Percentiles rank a stretch among this genome's conserved stretches.
Conservation (phyloP, 169 alveolate species). For the Plasmodium fragile region DNA sequence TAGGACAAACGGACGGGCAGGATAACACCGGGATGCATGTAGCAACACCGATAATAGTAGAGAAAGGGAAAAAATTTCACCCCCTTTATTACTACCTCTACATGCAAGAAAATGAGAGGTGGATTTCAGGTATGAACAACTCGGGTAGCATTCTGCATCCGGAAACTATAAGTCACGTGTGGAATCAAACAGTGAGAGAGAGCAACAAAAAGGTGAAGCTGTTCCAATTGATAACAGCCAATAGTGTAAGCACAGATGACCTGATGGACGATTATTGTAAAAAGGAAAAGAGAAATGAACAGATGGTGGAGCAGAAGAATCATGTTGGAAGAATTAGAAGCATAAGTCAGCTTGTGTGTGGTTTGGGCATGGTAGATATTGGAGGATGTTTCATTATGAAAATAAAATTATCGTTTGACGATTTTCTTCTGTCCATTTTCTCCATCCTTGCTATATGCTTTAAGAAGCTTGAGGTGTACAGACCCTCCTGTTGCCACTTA, state of each 20-base stretch:
- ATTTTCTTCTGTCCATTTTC: constrained; percentile 54
- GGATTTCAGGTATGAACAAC: constrained; percentile 70
- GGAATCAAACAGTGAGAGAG: constrained; percentile 74
- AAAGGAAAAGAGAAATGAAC: background rate
- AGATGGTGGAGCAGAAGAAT: background rate
- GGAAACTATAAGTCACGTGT: constrained; percentile 51
- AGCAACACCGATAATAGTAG: background rate
- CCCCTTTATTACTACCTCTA: constrained; percentile 54
- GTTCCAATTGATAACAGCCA: constrained; percentile 56
- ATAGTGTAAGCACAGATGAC: constrained; percentile 35
- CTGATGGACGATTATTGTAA: background rate
- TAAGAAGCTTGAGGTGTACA: constrained; percentile 69
- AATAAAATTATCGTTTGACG: constrained; percentile 50
- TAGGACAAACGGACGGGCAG: background rate
- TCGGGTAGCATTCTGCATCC: constrained; percentile 48
- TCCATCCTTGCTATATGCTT: constrained; percentile 66
- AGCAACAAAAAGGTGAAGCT: constrained; percentile 53
- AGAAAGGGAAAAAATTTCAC: constrained; percentile 11
- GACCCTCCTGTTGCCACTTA: constrained; percentile 67
- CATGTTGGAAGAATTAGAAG: constrained; percentile 22
- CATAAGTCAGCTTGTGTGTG: constrained; percentile 57
- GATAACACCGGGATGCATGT: background rate
- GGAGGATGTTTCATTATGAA: constrained; percentile 74
- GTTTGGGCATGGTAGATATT: constrained; percentile 69
- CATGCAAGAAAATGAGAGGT: constrained; percentile 60